These are phyloP conservation scores for Dactylellina drechsleri DNA, from an alignment of 2,329 filamentous ascomycete genomes.

Conservation along the genomic window DNA sequence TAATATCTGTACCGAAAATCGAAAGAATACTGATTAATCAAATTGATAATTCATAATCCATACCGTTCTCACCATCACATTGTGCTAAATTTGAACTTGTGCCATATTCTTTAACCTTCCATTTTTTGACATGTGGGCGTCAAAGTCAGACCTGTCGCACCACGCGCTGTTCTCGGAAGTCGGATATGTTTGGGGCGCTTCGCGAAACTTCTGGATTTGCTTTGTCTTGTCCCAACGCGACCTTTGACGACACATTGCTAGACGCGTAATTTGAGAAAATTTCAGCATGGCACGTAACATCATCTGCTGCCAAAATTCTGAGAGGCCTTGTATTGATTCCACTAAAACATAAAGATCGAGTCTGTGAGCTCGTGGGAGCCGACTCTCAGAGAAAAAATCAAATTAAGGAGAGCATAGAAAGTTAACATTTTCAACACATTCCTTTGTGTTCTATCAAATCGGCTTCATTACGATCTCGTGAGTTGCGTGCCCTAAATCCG, in stretches of 20 bases:
- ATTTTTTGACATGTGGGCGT: neutral
- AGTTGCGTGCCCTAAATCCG: too few species aligned
- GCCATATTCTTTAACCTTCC: neutral
- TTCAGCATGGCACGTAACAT: too few species aligned
- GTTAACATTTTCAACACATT: neutral
- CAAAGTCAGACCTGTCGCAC: neutral
- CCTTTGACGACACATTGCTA: neutral
- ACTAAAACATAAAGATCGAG: too few species aligned
- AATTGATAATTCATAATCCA: conserved; percentile 20
- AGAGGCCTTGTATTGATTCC: too few species aligned
- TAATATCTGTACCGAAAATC: conserved; percentile 2
- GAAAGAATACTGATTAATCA: conserved; percentile 33
- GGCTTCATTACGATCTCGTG: too few species aligned
- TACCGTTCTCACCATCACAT: too few species aligned
- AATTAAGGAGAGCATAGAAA: too few species aligned
- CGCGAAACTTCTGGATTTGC: neutral
- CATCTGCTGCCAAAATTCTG: too few species aligned
- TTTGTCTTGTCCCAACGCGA: neutral
- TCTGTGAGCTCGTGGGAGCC: too few species aligned
- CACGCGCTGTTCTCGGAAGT: neutral
- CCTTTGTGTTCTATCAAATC: neutral
- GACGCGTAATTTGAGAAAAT: too few species aligned
- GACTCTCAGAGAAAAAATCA: too few species aligned
- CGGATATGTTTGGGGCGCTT: neutral
- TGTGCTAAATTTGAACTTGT: too few species aligned